Conservation (phyloP, 768 basidiomycete species). For the Tephrocybe rancida region DNA sequence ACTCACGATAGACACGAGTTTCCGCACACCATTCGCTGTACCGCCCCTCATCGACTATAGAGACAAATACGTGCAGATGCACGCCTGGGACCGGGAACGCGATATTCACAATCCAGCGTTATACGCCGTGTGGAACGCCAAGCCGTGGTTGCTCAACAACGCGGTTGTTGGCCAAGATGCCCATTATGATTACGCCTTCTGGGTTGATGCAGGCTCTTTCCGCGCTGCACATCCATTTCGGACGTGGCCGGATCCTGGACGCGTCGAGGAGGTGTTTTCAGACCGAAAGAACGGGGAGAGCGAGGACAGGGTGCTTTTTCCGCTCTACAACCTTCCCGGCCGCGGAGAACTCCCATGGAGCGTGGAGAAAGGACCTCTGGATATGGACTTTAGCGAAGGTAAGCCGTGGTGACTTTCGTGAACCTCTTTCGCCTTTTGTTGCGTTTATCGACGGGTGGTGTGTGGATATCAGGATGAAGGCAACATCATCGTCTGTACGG, state of each 20-base stretch:
- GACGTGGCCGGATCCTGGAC: conserved; percentile 47
- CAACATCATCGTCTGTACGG: no score
- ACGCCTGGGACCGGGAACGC: conserved; percentile 45
- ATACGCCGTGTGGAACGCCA: conserved; percentile 59
- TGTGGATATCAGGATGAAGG: no score
- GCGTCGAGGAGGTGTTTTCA: conserved; percentile 41
- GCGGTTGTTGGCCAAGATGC: conserved; percentile 33
- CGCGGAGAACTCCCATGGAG: conserved; percentile 36
- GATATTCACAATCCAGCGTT: conserved; percentile 45
- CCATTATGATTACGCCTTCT: conserved; percentile 56
- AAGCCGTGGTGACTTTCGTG: no score
- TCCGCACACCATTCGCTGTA: conserved; percentile 45
- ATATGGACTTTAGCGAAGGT: conserved; percentile 56
- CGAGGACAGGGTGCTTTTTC: conserved; percentile 52
- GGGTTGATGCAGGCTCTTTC: conserved; percentile 61
- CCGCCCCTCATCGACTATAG: conserved; percentile 41
- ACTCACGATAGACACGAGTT: conserved; percentile 25
- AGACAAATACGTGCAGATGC: conserved; percentile 42
- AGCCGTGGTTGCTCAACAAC: conserved; percentile 50
- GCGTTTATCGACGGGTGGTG: no score
- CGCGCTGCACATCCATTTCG: conserved; percentile 41
- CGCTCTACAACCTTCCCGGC: conserved; percentile 38
- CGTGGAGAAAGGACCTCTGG: conserved; percentile 50
- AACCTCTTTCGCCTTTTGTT: no score
- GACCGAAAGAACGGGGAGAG: background rate